Evolutionary conservation across 208 protist species (phyloP).

Genomic region (Trichomonas gallinae): DNA sequence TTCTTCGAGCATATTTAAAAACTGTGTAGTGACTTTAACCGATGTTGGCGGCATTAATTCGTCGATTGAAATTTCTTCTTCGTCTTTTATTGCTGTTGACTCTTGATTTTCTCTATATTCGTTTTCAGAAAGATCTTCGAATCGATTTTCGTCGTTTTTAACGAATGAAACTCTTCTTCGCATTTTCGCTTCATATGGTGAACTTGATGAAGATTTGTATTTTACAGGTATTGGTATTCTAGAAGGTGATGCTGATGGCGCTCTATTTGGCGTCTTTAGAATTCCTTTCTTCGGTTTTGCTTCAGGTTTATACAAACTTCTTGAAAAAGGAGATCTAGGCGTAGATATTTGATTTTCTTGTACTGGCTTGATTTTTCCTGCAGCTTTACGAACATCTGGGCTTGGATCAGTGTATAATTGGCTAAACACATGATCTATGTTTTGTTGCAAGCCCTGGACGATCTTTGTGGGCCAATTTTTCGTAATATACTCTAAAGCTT

Average conservation of each 20-base stretch:
- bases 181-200: neutral
- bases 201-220: neutral
- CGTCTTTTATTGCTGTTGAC: neutral
- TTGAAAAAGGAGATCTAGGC: neutral
- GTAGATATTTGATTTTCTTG: neutral
- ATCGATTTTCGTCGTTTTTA: neutral
- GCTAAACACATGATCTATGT: neutral
- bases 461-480: neutral
- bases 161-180: neutral
- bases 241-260: neutral
- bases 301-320: neutral
- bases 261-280: neutral
- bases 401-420: neutral
- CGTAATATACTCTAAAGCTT: neutral
- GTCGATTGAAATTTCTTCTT: neutral
- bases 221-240: neutral
- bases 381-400: neutral
- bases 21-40: neutral
- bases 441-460: neutral
- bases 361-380: neutral
- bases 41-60: neutral
- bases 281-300: neutral
- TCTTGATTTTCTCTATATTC: neutral
- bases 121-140: neutral
- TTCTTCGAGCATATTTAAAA: neutral